Evolutionary conservation across 2,329 filamentous ascomycete species (phyloP), one percentile per base, ranked within the genome.

Genomic region (Trichoderma citrinoviride): DNA sequence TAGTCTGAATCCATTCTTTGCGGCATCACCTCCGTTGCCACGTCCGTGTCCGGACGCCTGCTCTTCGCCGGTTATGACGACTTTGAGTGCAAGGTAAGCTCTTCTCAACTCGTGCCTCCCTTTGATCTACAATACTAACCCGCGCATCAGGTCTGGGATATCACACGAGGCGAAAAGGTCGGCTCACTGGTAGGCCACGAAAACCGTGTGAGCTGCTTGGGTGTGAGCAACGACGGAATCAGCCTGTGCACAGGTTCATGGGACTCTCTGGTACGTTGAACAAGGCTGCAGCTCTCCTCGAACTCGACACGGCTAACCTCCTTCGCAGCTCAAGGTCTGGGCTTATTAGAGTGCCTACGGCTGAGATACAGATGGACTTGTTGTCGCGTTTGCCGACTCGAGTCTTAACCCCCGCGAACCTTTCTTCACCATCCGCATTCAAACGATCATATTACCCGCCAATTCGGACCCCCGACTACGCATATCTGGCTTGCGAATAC

Each of bases 171-270:
- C 68, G 95, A 99, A 77, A 96, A 97, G 81, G 93, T 99, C 70
- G 95, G 95, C 75, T 97, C 93, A 64, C 85, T 99, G 66, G 94
- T 96, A 74, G 95, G 95, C 73, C 95, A 99, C 79, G 94, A 98
- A 81, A 99, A 99, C 83, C 91, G 95, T 71, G 95, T 99, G 77
- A 98, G 94, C 86, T 99, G 95, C 80, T 83, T 99, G 76, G 95
- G 95, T 71, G 95, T 99, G 73, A 98, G 94, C 85, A 98, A 98
- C 78, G 95, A 99, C 76, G 95, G 94, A 68, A 97, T 98, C 82
- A 98, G 94, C 83, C 85, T 99, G 82, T 98, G 95, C 87, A 99
- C 95, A 75, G 95, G 95, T 78, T 99, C 95, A 71, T 99, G 95
- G 95, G 95, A 99, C 82, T 97, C 95, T 74, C 86, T 97, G 84